These are phyloP conservation scores for Rhodomyrtus tomentosa DNA, from an alignment of 345 rosid genomes.

Conservation along the genomic window DNA sequence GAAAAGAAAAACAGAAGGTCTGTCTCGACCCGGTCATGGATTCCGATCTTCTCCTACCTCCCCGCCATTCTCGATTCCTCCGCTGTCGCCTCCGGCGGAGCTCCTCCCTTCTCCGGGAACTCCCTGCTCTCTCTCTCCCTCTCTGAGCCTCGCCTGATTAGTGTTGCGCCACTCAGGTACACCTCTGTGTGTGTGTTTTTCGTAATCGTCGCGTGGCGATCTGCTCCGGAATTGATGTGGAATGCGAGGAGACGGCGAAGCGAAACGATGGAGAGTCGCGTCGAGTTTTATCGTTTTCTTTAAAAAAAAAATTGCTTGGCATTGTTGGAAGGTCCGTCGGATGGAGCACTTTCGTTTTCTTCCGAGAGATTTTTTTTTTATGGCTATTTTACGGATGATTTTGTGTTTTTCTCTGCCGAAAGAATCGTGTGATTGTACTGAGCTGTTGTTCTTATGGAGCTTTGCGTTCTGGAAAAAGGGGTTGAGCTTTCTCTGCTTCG, in stretches of 20 bases:
- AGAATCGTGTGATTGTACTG: background rate
- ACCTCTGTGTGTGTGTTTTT: background rate
- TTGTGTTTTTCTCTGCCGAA: background rate
- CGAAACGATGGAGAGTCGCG: background rate
- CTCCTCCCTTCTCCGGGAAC: conserved; percentile 14
- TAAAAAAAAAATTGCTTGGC: background rate
- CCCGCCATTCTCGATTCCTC: conserved; percentile 10
- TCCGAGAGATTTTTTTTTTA: background rate
- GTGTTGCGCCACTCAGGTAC: background rate
- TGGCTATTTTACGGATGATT: background rate
- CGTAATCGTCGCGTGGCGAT: background rate
- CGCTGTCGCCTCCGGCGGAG: conserved; percentile 20
- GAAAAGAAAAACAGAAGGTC: background rate
- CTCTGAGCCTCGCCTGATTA: background rate
- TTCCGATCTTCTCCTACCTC: conserved; percentile 4
- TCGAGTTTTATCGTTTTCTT: background rate
- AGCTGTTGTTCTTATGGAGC: background rate
- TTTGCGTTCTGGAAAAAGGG: background rate
- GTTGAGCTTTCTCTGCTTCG: background rate
- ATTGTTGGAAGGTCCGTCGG: background rate
- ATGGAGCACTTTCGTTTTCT: background rate
- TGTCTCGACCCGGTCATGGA: conserved; percentile 16
- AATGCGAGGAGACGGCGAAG: background rate
- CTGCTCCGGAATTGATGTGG: background rate
- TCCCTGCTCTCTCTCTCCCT: background rate